Base-by-base conservation (phyloP, 1,139 yeast genomes). In the Candida neerlandica region DNA sequence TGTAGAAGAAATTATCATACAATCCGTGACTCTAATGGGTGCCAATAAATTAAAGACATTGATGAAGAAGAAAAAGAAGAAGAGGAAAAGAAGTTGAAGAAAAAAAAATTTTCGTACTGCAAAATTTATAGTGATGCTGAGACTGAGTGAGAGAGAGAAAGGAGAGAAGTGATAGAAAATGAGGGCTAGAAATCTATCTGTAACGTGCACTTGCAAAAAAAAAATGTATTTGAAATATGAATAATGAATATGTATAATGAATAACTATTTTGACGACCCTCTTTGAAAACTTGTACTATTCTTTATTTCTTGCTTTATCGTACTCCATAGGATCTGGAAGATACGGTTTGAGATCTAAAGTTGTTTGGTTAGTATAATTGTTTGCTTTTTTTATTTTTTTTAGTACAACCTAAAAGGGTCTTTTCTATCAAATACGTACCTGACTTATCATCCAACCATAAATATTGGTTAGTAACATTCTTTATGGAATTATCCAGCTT, bases 1-100 rank as follows among this genome's bases (percentile, higher is more conserved):
- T 73, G 82, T 75, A 64, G 81, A 73, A 65, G 74, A 63, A 59
- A 55, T 29, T 51, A 47, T 66, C 79, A 75, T 69, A 70, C 70
- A 78, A 70, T 68, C 84, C 90, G 95, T 86, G 94, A 87, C 95
- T 87, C 95, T 87, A 80, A 81, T 81, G 95, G 95, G 94, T 86
- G 92, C 88, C 95, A 86, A 70, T 26, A 43, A 58, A 49, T 66
- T 65, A 81, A 84, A 85, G 86, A 85, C 91, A 86, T 86, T 85
- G 89, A 71, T 69, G 64, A 68, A 67, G 67, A 69, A 58, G 65
- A 64, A 63, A 56, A 56, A 56, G 54, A 56, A 53, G 51, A 43
- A 70, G 63, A 58, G 65, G 63, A 63, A 55, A 55, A 54, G 54
- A 55, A 55, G 3, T n/a, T 15, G 11, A 26, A 50, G 51, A 45